Evolutionary conservation across 1,139 yeast genomes (phyloP).

Genomic region (Pichia sp.): DNA sequence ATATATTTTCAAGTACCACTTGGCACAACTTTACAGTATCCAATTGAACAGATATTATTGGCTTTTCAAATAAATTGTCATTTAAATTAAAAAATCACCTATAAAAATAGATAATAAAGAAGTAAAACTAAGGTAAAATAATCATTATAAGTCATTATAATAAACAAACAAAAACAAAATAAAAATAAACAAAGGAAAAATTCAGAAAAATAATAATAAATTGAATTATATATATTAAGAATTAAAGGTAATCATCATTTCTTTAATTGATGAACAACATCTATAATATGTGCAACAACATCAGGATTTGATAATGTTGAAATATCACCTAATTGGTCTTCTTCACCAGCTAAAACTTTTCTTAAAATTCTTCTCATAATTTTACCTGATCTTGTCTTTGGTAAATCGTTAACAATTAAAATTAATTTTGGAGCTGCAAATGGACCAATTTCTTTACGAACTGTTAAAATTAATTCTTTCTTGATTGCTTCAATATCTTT

Average conservation of each 20-base stretch:
- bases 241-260: background rate
- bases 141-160: background rate
- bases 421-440: slow-evolving; percentile 78
- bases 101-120: no score
- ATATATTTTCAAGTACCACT: no score
- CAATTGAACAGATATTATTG: background rate
- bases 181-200: background rate
- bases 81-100: no score
- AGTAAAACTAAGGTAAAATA: background rate
- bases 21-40: background rate
- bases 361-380: slow-evolving; percentile 80
- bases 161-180: background rate
- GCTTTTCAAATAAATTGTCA: no score
- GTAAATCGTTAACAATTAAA: slow-evolving; percentile 67
- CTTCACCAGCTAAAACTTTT: slow-evolving; percentile 73
- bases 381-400: slow-evolving; percentile 80
- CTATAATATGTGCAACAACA: slow-evolving; percentile 59
- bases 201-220: background rate
- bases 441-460: slow-evolving; percentile 76
- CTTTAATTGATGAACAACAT: slow-evolving; percentile 36
- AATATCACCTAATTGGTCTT: slow-evolving; percentile 71
- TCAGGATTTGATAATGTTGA: slow-evolving; percentile 73
- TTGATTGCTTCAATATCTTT: slow-evolving; percentile 40
- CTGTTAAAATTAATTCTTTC: slow-evolving; percentile 65
- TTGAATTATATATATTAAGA: background rate